These are phyloP conservation scores for Carex pumila DNA, from an alignment of 176 grass and related monocot genomes.

Conservation along the genomic window DNA sequence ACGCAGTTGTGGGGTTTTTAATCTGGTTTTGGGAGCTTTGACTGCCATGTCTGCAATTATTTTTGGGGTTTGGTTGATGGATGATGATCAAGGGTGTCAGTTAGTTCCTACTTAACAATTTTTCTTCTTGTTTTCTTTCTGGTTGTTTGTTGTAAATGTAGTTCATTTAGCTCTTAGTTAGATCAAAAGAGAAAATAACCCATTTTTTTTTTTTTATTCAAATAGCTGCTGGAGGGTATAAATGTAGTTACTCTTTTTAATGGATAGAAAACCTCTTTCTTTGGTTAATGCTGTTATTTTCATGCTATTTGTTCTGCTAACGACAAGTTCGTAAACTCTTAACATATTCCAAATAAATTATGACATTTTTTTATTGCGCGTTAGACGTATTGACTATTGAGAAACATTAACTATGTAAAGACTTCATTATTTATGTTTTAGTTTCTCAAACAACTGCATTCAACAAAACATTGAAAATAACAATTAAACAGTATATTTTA, in stretches of 20 bases:
- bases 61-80: conserved; percentile 29
- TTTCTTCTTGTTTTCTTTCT: neutral
- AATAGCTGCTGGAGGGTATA: neutral
- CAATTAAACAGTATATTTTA: too few species aligned
- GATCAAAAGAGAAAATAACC: neutral
- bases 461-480: too few species aligned
- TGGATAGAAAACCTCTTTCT: neutral
- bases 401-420: too few species aligned
- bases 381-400: too few species aligned
- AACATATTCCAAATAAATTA: too few species aligned
- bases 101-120: conserved; percentile 38
- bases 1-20: neutral
- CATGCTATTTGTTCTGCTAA: too few species aligned
- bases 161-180: neutral
- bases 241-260: conserved; percentile 10
- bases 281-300: neutral
- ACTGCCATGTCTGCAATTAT: conserved; percentile 1
- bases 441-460: too few species aligned
- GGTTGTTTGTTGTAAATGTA: conserved; percentile 10
- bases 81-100: conserved; percentile 18
- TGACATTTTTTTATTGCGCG: too few species aligned
- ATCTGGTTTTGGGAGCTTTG: conserved; percentile 15
- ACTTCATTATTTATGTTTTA: too few species aligned
- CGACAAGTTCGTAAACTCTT: too few species aligned
- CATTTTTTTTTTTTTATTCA: too few species aligned